Evolutionary conservation across 768 basidiomycete genomes (phyloP), one percentile per base, ranked within the genome.

Genomic region (Plicaturopsis crispa): DNA sequence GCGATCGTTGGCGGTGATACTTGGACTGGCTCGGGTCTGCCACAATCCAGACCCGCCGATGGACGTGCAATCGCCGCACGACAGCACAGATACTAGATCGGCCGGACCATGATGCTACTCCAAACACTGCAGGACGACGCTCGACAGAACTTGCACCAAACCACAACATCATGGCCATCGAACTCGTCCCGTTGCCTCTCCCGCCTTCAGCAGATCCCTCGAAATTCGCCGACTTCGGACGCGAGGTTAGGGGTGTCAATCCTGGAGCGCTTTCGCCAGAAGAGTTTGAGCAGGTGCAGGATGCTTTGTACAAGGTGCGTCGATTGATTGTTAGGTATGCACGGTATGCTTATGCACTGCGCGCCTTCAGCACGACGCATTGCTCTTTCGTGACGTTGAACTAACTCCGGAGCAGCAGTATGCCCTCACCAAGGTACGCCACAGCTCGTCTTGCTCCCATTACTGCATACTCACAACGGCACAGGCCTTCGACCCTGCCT

Each of bases 401-500:
- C 56, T 92, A 17, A 72, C 78, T 4, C 88, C 89, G 0, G 85
- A 88, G 57, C 78, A 86, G 52, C 89, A 92, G 56, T 90, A 85
- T 57, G 74, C 75, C 11, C 59, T 93, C 43, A 91, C 88, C 11
- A 89, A 90, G 74, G 88, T 82, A 46, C 40, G 67, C 45, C 18
- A 24, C 31, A n/a, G 6, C 33, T 32, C 19, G 22, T 13, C 17
- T 32, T n/a, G 5, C 23, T n/a, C 16, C 13, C 11, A 28, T 33
- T 28, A 22, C 28, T 33, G 22, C 35, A 39, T 18, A 40, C 35
- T 30, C 19, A 37, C 48, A 36, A 44, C 42, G 16, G 19, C 14
- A 24, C 45, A 89, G 88, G 81, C 82, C 0, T 92, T 92, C 54
- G 89, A 92, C 54, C 77, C 74, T 2, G 38, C 60, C 0, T 61